These are phyloP conservation scores for Fallopia convolvulus DNA, from an alignment of 148 eudicot genomes.

Conservation along the genomic window DNA sequence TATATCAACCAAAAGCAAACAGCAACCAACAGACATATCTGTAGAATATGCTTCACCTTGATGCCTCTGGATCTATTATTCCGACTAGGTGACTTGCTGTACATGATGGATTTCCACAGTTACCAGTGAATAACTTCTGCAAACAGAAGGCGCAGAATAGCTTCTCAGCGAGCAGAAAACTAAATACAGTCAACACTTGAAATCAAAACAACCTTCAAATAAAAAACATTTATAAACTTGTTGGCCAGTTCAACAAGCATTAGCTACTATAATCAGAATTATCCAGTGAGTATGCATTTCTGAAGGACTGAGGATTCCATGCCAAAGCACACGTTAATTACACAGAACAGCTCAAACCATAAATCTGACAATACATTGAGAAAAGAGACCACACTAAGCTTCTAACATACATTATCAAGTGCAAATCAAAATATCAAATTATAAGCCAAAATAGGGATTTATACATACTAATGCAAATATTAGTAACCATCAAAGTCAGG, in stretches of 20 bases:
- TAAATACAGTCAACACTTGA: background rate
- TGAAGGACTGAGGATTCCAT: background rate
- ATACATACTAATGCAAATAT: background rate
- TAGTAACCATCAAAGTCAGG: background rate
- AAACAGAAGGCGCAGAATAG: background rate
- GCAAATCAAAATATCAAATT: background rate
- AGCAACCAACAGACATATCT: constrained; percentile 67
- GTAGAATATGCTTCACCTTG: constrained; percentile 63
- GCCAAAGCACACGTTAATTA: background rate
- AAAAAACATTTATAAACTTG: background rate
- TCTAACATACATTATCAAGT: background rate
- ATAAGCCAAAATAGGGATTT: background rate
- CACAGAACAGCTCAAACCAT: background rate
- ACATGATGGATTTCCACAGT: constrained; percentile 33
- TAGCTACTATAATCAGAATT: background rate
- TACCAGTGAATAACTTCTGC: background rate
- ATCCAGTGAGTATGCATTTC: background rate
- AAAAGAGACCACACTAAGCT: background rate
- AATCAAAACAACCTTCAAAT: background rate
- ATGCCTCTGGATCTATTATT: constrained; percentile 59
- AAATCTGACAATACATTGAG: background rate
- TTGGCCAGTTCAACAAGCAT: background rate
- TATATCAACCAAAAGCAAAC: constrained; percentile 83
- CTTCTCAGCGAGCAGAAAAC: background rate
- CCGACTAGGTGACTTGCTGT: constrained; percentile 64